Percentiles rank a stretch among this genome's conserved stretches.
These are phyloP conservation scores for Sambucus nigra DNA, from an alignment of 129 eudicot species.

Conservation along the genomic window DNA sequence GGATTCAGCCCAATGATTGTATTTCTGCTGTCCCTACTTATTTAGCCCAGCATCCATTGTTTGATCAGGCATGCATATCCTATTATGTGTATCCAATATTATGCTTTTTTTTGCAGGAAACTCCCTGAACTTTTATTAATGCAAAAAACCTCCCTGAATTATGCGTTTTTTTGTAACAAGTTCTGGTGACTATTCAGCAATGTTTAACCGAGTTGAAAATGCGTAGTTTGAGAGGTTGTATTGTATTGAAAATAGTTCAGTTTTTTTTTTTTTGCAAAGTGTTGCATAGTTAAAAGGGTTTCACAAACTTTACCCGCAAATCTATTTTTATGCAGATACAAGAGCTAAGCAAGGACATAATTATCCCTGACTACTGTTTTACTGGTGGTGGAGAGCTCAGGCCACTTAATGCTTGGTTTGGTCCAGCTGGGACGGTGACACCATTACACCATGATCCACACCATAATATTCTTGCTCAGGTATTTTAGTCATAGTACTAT, in stretches of 20 bases:
- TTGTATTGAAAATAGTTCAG: too few relatives aligned
- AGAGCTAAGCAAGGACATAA: conserved; percentile 77
- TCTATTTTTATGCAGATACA: conserved; percentile 73
- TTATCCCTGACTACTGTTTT: conserved; percentile 89
- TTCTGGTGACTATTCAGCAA: too few relatives aligned
- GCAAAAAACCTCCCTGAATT: too few relatives aligned
- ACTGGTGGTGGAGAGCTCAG: conserved; percentile 94
- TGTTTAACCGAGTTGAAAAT: too few relatives aligned
- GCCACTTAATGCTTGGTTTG: conserved; percentile 93
- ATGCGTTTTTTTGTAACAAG: too few relatives aligned
- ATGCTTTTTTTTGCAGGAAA: too few relatives aligned
- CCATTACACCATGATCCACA: conserved; percentile 99
- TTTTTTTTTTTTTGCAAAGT: too few relatives aligned
- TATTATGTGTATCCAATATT: conserved; percentile 8
- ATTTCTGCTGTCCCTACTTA: conserved; percentile 51
- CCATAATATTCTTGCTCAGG: conserved; percentile 97
- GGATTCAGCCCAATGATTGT: conserved; percentile 52
- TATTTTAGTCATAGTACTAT: conserved; percentile 6
- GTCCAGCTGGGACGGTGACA: conserved; percentile 97
- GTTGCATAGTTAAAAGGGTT: too few relatives aligned
- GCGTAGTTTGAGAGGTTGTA: too few relatives aligned
- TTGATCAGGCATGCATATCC: conserved; percentile 82
- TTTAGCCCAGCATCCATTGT: conserved; percentile 96
- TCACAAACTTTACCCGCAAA: too few relatives aligned
- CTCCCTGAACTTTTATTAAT: too few relatives aligned